Percentiles rank a stretch among this genome's conserved stretches.
These are phyloP conservation scores for Narthecium ossifragum DNA, from an alignment of 106 monocot genomes.

Conservation along the genomic window DNA sequence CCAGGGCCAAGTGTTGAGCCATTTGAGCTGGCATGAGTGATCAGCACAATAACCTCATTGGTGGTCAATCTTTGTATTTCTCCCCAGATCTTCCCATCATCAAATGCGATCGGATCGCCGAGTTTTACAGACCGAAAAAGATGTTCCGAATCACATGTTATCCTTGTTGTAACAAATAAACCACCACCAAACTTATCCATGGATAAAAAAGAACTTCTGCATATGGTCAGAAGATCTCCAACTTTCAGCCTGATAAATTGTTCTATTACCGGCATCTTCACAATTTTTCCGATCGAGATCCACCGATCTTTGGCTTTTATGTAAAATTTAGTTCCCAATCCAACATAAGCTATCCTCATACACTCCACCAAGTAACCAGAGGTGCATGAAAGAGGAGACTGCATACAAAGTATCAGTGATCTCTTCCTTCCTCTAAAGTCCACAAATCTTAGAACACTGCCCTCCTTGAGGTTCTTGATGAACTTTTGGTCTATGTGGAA, in stretches of 20 bases:
- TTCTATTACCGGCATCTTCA: constrained; percentile 21
- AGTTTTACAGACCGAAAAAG: constrained; percentile 36
- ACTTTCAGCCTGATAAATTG: constrained; percentile 26
- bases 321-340: constrained; percentile 21
- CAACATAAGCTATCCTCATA: constrained; percentile 28
- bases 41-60: constrained; percentile 18
- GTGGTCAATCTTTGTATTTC: constrained; percentile 16
- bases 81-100: constrained; percentile 42
- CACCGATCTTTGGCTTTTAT: constrained; percentile 19
- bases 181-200: background rate
- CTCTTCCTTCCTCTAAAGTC: constrained; percentile 34
- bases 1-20: constrained; percentile 38
- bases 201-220: constrained; percentile 1
- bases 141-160: constrained; percentile 29
- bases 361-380: constrained; percentile 33
- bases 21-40: constrained; percentile 33
- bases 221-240: constrained; percentile 38
- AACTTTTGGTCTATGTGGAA: constrained; percentile 29
- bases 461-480: constrained; percentile 19
- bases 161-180: constrained; percentile 4
- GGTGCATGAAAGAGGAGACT: constrained; percentile 7
- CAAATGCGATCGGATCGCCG: constrained; percentile 48
- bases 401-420: constrained; percentile 17
- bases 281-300: constrained; percentile 10
- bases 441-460: constrained; percentile 18